Conservation (phyloP, 257 asterid species). For the Lavandula angustifolia region DNA sequence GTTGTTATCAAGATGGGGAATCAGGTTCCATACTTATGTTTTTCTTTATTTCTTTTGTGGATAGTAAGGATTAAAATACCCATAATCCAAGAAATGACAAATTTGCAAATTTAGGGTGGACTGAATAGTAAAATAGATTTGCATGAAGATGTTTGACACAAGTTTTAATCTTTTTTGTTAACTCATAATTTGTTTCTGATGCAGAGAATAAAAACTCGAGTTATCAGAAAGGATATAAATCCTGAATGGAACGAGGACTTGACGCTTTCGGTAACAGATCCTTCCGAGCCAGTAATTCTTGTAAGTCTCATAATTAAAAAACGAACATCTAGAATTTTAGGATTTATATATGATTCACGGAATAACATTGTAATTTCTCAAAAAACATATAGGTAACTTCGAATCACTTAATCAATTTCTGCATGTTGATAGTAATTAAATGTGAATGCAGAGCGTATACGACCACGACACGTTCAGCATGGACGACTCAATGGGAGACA, state of each 20-base stretch:
- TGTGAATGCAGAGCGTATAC: slow-evolving; percentile 47
- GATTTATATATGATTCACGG: background rate
- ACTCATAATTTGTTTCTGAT: background rate
- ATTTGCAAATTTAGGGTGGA: too few species aligned
- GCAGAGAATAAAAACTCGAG: slow-evolving; percentile 88
- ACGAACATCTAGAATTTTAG: background rate
- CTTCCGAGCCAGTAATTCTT: slow-evolving; percentile 46
- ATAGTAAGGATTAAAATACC: too few species aligned
- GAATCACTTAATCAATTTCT: too few species aligned
- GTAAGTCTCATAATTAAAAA: slow-evolving; percentile 51
- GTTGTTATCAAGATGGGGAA: slow-evolving; percentile 58
- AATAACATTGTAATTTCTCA: too few species aligned
- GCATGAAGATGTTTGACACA: too few species aligned
- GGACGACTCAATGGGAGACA: slow-evolving; percentile 73
- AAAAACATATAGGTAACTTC: too few species aligned
- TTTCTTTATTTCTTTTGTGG: background rate
- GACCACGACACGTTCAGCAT: slow-evolving; percentile 69
- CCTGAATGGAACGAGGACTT: slow-evolving; percentile 94
- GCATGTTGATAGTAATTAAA: too few species aligned
- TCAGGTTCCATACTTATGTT: slow-evolving; percentile 39
- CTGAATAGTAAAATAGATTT: too few species aligned
- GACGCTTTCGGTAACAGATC: slow-evolving; percentile 68
- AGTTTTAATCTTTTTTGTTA: too few species aligned
- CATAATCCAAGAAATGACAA: too few species aligned
- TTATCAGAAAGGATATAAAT: slow-evolving; percentile 70